Evolutionary conservation across 2,329 filamentous ascomycete genomes (phyloP), one percentile per base, ranked within the genome.

Genomic region (Beauveria scarabaeidicola): DNA sequence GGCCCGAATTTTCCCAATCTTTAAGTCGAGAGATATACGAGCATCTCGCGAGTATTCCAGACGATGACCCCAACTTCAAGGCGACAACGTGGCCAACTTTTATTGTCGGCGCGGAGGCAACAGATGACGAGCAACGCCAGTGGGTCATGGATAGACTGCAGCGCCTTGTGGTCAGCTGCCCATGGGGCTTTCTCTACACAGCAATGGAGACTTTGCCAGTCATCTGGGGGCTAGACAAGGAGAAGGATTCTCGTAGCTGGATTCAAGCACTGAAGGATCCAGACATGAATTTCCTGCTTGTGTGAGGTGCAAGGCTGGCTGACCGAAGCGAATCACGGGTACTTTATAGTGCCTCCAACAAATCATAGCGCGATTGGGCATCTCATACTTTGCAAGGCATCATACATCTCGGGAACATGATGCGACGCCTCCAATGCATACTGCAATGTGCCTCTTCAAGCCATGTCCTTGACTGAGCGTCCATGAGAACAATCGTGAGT

Each of bases 71-170:
- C 1, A 75, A 82, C 21, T 78, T 82, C 70, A 84, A 84, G 64
- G 80, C 78, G 0, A 81, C 80, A 4, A 76, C 78, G 1, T 84
- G 80, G 81, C 79, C 81, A 0, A 77, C 81, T 0, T 84, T 85
- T 58, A 73, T 84, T 6, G 79, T 78, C 6, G 81, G 81, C 1
- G 81, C 80, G 0, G 79, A 81, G 58, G 76, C 77, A 0, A 73
- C 72, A 47, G 73, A 77, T 6, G 68, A 67, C 0, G 68, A 66
- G 25, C 73, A 74, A 61, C 74, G 79, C 38, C 70, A 71, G 3
- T 83, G 79, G 80, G 77, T 80, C 50, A 73, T 78, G 66, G 69
- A 78, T 25, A 75, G 78, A 21, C 67, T 80, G 25, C 70, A 71
- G 41, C 69, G 70, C 21, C 69, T 76, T 19, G 73, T 76, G 29